phyloP scores from a whole-genome alignment of 2,329 filamentous ascomycete genomes.

The Pseudogymnoascus sp. region DNA sequence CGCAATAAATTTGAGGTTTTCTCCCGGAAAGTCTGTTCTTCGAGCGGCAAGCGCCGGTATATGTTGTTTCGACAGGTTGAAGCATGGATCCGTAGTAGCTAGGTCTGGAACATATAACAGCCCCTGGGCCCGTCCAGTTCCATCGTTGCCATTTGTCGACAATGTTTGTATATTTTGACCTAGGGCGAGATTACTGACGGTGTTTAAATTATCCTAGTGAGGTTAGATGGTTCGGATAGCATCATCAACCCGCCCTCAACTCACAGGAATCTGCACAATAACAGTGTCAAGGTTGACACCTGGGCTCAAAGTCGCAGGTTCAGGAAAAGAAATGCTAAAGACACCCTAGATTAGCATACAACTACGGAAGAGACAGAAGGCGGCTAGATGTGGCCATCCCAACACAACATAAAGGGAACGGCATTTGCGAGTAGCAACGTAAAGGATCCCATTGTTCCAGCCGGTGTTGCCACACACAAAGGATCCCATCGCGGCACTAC shows the following conservation, averaged over 20 bases:
- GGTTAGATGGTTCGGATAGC: not conserved
- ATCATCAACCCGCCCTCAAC: not conserved
- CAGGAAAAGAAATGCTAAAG: not conserved
- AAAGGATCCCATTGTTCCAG: not conserved
- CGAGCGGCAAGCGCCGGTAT: constrained; percentile 70
- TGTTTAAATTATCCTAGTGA: not conserved
- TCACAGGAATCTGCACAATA: not conserved
- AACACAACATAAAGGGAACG: not conserved
- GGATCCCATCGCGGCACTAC: not conserved
- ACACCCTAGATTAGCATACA: not conserved
- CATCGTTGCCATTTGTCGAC: constrained; percentile 55
- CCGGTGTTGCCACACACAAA: not conserved
- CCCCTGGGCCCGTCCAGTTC: constrained; percentile 57
- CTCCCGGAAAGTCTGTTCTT: constrained; percentile 52
- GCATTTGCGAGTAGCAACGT: not conserved
- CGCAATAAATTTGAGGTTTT: constrained; percentile 65
- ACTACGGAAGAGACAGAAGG: not conserved
- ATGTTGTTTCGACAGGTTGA: constrained; percentile 50
- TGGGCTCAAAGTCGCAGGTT: not conserved
- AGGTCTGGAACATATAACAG: constrained; percentile 80
- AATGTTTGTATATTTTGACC: constrained; percentile 55
- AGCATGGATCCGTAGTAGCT: constrained; percentile 48
- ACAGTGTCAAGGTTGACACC: not conserved
- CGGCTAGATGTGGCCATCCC: not conserved
- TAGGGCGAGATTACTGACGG: not conserved